Conservation (phyloP, 164 flowering plant genomes). For the Vitis cinerea region DNA sequence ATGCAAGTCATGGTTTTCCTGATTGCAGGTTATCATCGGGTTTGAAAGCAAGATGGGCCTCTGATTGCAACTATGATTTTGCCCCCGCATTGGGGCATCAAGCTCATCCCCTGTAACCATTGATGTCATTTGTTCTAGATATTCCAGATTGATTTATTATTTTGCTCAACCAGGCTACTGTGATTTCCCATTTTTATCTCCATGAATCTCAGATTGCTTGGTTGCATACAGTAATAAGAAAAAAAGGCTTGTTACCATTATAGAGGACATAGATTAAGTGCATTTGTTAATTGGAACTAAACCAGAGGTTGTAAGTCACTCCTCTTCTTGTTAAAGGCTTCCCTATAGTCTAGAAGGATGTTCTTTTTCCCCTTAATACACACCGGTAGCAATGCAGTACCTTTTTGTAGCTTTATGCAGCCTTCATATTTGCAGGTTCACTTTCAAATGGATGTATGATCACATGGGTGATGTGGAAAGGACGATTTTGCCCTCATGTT, state of each 20-base stretch:
- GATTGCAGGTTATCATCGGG: constrained; percentile 18
- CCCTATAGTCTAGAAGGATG: not conserved
- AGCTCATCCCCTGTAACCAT: constrained; percentile 7
- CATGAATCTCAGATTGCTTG: constrained; percentile 42
- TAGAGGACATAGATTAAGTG: constrained; percentile 2
- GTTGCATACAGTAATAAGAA: constrained; percentile 34
- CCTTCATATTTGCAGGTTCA: no score
- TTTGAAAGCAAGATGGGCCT: constrained; percentile 4
- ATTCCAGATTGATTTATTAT: constrained; percentile 28
- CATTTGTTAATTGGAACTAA: constrained; percentile 10
- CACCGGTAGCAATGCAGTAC: not conserved
- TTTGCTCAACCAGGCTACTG: constrained; percentile 44
- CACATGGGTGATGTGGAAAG: no score
- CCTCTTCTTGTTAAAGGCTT: not conserved
- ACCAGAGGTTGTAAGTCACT: not conserved
- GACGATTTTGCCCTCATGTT: no score
- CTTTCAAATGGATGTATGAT: no score
- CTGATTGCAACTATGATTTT: not conserved
- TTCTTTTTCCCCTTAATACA: not conserved
- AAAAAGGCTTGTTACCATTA: not conserved
- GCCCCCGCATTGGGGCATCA: constrained; percentile 1
- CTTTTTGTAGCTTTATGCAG: not conserved
- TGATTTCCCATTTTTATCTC: constrained; percentile 28
- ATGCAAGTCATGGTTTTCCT: not conserved
- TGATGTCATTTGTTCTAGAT: constrained; percentile 13